Percentiles rank a stretch among this genome's conserved stretches.
Evolutionary conservation across 306 rosid genomes (phyloP).

Genomic region (Carpinus fangiana): DNA sequence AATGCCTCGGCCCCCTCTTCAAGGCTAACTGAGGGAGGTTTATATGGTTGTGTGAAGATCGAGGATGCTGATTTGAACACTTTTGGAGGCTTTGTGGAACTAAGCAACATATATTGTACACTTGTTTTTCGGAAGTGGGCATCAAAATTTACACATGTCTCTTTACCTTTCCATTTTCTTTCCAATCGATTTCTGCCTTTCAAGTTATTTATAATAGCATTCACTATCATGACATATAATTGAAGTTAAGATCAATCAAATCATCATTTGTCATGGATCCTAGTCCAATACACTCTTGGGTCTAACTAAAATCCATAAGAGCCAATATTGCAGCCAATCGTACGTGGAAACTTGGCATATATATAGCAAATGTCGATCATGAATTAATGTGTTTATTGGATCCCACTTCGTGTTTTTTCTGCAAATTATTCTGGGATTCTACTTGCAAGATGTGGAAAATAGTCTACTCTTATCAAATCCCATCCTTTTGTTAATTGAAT

Average conservation of each 20-base stretch:
- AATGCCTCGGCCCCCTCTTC: background rate
- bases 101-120: background rate
- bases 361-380: background rate
- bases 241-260: background rate
- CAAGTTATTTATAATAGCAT: background rate
- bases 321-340: background rate
- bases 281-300: background rate
- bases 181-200: background rate
- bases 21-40: slow-evolving; percentile 47
- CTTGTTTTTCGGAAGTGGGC: background rate
- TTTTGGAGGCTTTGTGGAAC: slow-evolving; percentile 16
- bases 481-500: too few species aligned
- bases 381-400: too few species aligned
- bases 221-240: background rate
- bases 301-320: background rate
- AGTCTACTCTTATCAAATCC: too few species aligned
- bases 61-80: slow-evolving; percentile 14
- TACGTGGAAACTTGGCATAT: background rate
- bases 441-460: too few species aligned
- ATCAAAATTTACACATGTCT: background rate
- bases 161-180: background rate
- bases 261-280: background rate
- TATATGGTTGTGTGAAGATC: slow-evolving; percentile 25
- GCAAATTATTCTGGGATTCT: too few species aligned
- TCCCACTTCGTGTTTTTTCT: too few species aligned